These are phyloP conservation scores for Earliella scabrosa DNA, from an alignment of 1,284 basidiomycete genomes.

Conservation along the genomic window DNA sequence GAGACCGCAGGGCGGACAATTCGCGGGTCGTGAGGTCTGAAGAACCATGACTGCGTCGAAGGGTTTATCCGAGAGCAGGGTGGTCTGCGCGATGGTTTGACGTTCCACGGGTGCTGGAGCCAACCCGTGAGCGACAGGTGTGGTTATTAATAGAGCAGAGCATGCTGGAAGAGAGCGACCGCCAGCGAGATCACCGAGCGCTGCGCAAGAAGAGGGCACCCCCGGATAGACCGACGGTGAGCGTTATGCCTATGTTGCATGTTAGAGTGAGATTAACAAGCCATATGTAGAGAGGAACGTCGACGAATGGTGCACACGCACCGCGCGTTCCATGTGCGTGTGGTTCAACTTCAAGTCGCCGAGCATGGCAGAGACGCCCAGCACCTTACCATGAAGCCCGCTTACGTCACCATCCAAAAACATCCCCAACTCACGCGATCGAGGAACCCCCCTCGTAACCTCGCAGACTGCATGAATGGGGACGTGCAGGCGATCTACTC, in stretches of 20 bases:
- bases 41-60: slow-evolving; percentile 5
- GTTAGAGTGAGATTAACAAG: too few relatives aligned
- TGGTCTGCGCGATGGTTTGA: background rate
- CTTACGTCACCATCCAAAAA: background rate
- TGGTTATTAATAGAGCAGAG: background rate
- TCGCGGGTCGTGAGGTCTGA: slow-evolving; percentile 5
- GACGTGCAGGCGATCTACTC: slow-evolving; percentile 33
- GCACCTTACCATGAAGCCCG: background rate
- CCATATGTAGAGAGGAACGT: too few relatives aligned
- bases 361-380: background rate
- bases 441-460: background rate
- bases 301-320: too few relatives aligned
- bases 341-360: too few relatives aligned
- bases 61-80: slow-evolving; percentile 18
- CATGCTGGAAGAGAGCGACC: background rate
- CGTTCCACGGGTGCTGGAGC: background rate
- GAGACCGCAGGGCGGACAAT: slow-evolving; percentile 16
- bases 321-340: too few relatives aligned
- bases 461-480: slow-evolving; percentile 15
- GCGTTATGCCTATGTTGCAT: too few relatives aligned
- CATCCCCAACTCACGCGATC: background rate
- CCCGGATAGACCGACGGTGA: too few relatives aligned
- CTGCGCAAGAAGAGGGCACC: background rate
- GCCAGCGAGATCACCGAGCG: slow-evolving; percentile 10
- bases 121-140: slow-evolving; percentile 8